Evolutionary conservation across 2,329 filamentous ascomycete genomes (phyloP).

Genomic region (Neospermospora avenae): DNA sequence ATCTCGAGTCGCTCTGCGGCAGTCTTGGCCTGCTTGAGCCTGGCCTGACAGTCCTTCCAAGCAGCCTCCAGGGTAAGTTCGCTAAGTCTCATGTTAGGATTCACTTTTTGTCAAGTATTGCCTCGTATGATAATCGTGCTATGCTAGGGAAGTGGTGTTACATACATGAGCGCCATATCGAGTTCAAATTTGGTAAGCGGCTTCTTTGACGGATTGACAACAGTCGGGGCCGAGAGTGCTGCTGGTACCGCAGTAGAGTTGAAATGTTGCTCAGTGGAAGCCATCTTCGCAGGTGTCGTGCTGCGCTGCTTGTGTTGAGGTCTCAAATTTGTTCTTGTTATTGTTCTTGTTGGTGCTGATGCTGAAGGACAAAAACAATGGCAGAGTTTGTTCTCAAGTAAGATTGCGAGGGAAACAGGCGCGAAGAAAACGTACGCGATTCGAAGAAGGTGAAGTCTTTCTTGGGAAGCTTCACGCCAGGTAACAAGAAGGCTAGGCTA

Average conservation of each 20-base stretch:
- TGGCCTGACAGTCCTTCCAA: background rate
- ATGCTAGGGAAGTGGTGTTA: background rate
- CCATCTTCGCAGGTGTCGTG: background rate
- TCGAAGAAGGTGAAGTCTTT: background rate
- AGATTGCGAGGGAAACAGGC: background rate
- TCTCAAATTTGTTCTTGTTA: too few relatives aligned
- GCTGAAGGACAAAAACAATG: background rate
- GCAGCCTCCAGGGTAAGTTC: constrained; percentile 1
- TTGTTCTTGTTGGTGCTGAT: background rate
- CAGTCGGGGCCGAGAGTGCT: background rate
- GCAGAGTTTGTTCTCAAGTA: background rate
- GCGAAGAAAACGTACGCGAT: background rate
- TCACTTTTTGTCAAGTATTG: background rate
- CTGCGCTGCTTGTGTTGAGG: background rate
- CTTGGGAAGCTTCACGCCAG: background rate
- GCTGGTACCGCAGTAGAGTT: background rate
- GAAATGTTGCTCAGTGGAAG: background rate
- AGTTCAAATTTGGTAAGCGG: background rate
- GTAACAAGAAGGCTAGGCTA: background rate
- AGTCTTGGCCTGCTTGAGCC: background rate
- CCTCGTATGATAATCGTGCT: background rate
- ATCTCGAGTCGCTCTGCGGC: background rate
- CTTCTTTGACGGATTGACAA: background rate
- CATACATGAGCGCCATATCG: background rate
- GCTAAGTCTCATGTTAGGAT: background rate